Evolutionary conservation across 441 rosid species (phyloP), one percentile per base, ranked within the genome.

Genomic region (Flueggea neowawraea): DNA sequence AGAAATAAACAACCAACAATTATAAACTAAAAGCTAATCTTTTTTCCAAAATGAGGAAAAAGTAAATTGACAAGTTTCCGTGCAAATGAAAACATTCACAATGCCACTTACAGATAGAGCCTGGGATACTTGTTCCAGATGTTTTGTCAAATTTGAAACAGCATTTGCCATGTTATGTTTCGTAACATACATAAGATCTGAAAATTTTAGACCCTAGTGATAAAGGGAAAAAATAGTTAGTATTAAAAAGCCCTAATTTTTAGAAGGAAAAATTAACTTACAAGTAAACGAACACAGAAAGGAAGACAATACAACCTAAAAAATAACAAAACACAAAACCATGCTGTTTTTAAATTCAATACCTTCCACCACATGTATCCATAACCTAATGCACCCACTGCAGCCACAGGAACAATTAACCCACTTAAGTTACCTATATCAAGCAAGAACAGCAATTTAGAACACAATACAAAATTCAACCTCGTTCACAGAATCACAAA

Each of bases 311-410:
- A n/a, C 16, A 33, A 17, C 41, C 39, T 17, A 32, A 47, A 36
- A 6, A 59, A 12, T 31, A 45, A 9, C 47, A 31, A 58, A 56
- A 52, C 11, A 50, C 13, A 50, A 48, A 12, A 57, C 8, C 6
- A 52, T 6, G 3, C n/a, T 13, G 50, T 58, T 62, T n/a, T 57
- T 22, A 33, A 45, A 52, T 6, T n/a, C 33, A 36, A 74, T 78
- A 95, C 98, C 98, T 95, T 95, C 92, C 88, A 95, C 97, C 99
- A 90, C 98, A 92, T 90, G 70, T 95, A 95, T 66, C 96, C 98
- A 82, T 95, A 95, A 58, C 99, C 97, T 78, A 90, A 60, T 31
- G 89, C 95, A 65, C 99, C 99, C 69, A 86, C 39, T 10, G 96
- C 73, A 39, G 93, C 96, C 60, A 86, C 97, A 31, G 97, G 98